These are phyloP conservation scores for Sarocladium strictum DNA, from an alignment of 2,329 filamentous ascomycete species.

Conservation along the genomic window DNA sequence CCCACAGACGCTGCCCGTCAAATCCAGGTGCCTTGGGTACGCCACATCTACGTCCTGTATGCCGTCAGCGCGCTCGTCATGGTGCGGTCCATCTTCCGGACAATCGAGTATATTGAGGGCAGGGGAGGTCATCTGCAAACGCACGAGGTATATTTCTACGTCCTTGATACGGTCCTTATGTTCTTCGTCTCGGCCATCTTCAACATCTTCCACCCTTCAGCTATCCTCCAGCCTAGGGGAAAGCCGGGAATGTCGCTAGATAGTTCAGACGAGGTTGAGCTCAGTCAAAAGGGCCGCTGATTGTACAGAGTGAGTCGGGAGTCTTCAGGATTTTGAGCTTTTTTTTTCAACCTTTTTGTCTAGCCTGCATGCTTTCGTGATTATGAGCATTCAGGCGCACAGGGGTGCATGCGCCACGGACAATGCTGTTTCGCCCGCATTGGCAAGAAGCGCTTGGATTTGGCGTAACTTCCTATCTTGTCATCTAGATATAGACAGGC, in stretches of 20 bases:
- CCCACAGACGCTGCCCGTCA: conserved; percentile 10
- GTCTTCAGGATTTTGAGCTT: too few relatives aligned
- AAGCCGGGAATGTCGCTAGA: not conserved
- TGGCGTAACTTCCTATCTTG: too few relatives aligned
- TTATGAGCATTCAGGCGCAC: too few relatives aligned
- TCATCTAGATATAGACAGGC: too few relatives aligned
- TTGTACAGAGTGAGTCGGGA: too few relatives aligned
- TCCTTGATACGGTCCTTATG: conserved; percentile 30
- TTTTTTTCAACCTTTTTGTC: too few relatives aligned
- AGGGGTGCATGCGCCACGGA: too few relatives aligned
- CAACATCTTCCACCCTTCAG: conserved; percentile 4
- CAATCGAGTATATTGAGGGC: conserved; percentile 32
- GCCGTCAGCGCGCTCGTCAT: conserved; percentile 26
- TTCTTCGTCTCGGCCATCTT: conserved; percentile 14
- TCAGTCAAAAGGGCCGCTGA: too few relatives aligned
- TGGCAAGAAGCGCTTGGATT: too few relatives aligned
- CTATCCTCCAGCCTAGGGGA: not conserved
- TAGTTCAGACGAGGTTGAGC: not conserved
- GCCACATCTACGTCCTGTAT: conserved; percentile 19
- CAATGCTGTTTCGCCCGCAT: too few relatives aligned
- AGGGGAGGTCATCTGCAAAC: conserved; percentile 22
- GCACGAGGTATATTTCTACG: conserved; percentile 26
- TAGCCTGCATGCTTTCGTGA: too few relatives aligned
- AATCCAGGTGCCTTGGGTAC: conserved; percentile 22
- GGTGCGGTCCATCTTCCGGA: conserved; percentile 32